Evolutionary conservation across 2,329 filamentous ascomycete genomes (phyloP), one percentile per base, ranked within the genome.

Genomic region (Calonectria naviculata): DNA sequence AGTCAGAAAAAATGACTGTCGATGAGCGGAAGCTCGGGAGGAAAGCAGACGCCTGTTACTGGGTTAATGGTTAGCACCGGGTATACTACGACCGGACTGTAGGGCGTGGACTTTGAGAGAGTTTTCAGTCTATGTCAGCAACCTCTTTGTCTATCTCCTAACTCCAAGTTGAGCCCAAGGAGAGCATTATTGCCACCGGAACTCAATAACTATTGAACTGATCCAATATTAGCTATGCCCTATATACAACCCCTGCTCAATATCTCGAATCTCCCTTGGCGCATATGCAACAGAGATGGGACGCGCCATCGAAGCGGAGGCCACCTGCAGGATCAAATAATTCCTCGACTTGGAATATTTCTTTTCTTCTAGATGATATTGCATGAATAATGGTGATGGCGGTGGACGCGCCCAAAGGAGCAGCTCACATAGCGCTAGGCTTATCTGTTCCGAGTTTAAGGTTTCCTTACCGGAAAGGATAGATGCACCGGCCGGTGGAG

Each of bases 331-430:
- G 52, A 58, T 19, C 10, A 19, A 58, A 26, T 58, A 58, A 58
- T 58, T 58, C 52, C 52, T 58, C 52, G 52, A 58, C 52, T 58
- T 38, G 31, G 52, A 58, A n/a, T 9, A 58, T 58, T 38, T 58
- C 31, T 26, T 15, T 28, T 38, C 52, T 58, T 58, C 52, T 58
- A 58, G 52, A 58, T 58, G n/a, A 38, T 58, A 24, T 58, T 36
- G 47, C 47, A 36, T 58, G 52, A 36, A 58, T 36, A 26, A 38
- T 24, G 8, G 7, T 36, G 13, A 13, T 15, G 17, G 31, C 52
- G 52, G 52, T 28, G 12, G 10, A 41, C 26, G 34, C 26, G 52
- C 52, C 52, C 21, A 58, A 58, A 38, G 21, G n/a, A 58, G 52
- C 42, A 24, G n/a, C 19, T 34, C 21, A 24, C 12, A 21, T 36